A percentile compares a stretch with the other conserved stretches of the same genome.
phyloP scores from a whole-genome alignment of 805 yeast species.

The Nakazawaea wyomingensis region DNA sequence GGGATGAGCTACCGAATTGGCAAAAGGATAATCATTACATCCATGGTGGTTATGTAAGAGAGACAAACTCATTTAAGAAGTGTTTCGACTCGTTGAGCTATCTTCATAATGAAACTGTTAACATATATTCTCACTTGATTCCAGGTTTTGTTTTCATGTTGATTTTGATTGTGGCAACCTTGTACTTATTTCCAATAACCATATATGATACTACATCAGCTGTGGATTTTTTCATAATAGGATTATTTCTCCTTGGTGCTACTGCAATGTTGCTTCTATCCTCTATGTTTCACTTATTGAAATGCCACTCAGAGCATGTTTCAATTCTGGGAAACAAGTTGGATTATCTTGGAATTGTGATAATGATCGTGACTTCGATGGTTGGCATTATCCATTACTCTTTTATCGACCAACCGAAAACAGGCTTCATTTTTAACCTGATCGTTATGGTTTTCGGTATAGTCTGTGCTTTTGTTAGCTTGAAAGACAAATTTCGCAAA shows the following conservation, averaged over 20 bases:
- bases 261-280: conserved; percentile 45
- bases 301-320: conserved; percentile 41
- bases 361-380: conserved; percentile 44
- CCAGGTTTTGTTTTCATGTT: conserved; percentile 35
- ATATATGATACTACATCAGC: conserved; percentile 20
- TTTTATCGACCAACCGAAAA: conserved; percentile 36
- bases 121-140: conserved; percentile 45
- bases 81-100: conserved; percentile 39
- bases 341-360: conserved; percentile 52
- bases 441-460: conserved; percentile 53
- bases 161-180: conserved; percentile 10
- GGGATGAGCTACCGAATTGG: conserved; percentile 48
- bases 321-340: conserved; percentile 42
- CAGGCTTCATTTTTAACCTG: conserved; percentile 32
- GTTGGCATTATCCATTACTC: conserved; percentile 33
- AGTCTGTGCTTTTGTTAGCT: conserved; percentile 57
- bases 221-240: conserved; percentile 35
- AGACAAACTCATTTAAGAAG: conserved; percentile 33
- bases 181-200: conserved; percentile 24
- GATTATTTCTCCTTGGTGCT: conserved; percentile 41
- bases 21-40: conserved; percentile 53
- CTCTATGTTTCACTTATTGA: conserved; percentile 45
- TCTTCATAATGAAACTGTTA: conserved; percentile 49
- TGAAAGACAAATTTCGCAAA: conserved; percentile 62
- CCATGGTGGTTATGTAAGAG: conserved; percentile 43